Evolutionary conservation across 352 stramenopile genomes (phyloP).

Genomic region (Globisporangium canariense): DNA sequence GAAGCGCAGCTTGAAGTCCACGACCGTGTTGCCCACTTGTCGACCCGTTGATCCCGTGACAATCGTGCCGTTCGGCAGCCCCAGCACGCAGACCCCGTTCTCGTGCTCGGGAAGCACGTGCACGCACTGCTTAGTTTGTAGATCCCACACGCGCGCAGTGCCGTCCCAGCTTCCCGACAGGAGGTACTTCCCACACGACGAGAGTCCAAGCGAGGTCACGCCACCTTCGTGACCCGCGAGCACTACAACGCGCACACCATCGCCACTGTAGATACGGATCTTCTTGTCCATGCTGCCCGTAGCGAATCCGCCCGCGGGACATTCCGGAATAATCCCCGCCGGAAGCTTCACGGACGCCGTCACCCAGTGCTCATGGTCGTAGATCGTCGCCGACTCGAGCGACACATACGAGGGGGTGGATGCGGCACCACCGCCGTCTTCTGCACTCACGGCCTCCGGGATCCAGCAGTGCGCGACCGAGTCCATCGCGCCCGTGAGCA

Average conservation of each 20-base stretch:
- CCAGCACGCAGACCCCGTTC: constrained; percentile 81
- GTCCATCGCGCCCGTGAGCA: constrained; percentile 81
- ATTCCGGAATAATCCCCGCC: constrained; percentile 19
- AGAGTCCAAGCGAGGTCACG: constrained; percentile 67
- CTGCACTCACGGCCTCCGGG: constrained; percentile 17
- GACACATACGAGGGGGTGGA: constrained; percentile 24
- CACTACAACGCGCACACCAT: constrained; percentile 36
- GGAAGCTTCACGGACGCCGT: constrained; percentile 52
- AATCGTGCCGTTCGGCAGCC: constrained; percentile 51
- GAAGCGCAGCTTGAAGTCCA: constrained; percentile 78
- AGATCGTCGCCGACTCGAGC: constrained; percentile 56
- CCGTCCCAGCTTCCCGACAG: constrained; percentile 84
- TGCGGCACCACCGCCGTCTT: constrained; percentile 12
- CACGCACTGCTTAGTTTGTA: constrained; percentile 44
- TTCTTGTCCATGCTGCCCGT: constrained; percentile 82
- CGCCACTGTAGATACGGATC: constrained; percentile 58
- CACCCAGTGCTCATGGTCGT: constrained; percentile 83
- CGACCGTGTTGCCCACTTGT: constrained; percentile 72
- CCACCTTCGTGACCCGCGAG: constrained; percentile 69
- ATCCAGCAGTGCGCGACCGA: constrained; percentile 55
- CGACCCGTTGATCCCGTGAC: constrained; percentile 76
- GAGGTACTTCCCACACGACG: constrained; percentile 34
- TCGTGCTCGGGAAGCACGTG: constrained; percentile 66
- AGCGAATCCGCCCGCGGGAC: constrained; percentile 47
- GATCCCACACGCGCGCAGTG: constrained; percentile 71